These are phyloP conservation scores for Leccinum subtestaceum DNA, from an alignment of 768 basidiomycete genomes.

Conservation along the genomic window DNA sequence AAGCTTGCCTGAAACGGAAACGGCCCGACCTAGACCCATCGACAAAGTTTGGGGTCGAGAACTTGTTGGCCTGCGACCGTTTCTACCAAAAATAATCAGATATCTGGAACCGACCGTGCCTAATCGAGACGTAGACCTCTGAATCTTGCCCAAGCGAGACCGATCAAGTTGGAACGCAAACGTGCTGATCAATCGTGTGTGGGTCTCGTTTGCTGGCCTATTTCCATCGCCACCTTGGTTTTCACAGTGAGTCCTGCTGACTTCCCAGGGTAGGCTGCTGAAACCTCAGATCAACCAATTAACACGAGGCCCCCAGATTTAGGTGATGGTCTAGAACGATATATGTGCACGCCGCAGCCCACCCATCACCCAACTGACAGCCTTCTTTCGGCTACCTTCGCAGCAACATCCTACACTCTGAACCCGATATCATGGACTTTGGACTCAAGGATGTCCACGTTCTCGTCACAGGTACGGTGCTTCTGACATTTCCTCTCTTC, in stretches of 20 bases:
- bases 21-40: background rate
- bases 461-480: constrained; percentile 55
- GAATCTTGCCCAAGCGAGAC: background rate
- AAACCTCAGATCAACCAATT: constrained; percentile 7
- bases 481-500: no score
- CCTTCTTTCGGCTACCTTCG: background rate
- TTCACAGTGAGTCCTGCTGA: constrained; percentile 1
- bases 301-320: constrained; percentile 1
- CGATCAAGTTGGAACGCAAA: background rate
- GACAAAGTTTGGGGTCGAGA: background rate
- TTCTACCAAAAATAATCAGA: background rate
- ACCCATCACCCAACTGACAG: background rate
- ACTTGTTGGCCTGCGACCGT: background rate
- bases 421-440: constrained; percentile 44
- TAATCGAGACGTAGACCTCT: background rate
- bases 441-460: constrained; percentile 61
- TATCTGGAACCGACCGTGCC: background rate
- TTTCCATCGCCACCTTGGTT: constrained; percentile 1
- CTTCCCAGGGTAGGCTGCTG: constrained; percentile 13
- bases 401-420: background rate
- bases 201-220: background rate
- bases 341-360: constrained; percentile 7
- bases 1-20: no score
- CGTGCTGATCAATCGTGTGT: background rate
- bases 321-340: constrained; percentile 11